phyloP scores from a whole-genome alignment of 441 rosid genomes.

The Populus tomentosa region DNA sequence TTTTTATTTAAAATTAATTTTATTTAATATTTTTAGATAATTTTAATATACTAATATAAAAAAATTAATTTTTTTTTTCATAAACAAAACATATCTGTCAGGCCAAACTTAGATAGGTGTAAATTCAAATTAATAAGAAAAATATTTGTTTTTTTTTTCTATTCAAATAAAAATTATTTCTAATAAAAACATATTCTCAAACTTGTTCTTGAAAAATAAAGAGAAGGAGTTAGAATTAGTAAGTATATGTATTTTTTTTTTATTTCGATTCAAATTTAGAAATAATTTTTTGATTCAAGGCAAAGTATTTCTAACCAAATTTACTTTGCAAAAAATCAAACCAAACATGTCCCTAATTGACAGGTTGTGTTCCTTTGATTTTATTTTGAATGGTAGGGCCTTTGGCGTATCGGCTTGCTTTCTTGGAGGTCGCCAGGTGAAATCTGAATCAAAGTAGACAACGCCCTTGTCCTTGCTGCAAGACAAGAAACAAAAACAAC shows the following conservation, averaged over 20 bases:
- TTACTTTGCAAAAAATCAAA: background rate
- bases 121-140: background rate
- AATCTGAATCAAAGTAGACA: background rate
- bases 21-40: too few relatives aligned
- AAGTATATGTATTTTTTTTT: background rate
- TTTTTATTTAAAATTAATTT: too few relatives aligned
- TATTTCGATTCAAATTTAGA: background rate
- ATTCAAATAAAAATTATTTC: too few relatives aligned
- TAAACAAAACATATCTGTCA: too few relatives aligned
- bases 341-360: background rate
- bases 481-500: background rate
- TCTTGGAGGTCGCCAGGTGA: background rate
- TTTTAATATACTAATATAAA: too few relatives aligned
- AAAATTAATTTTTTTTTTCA: background rate
- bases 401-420: background rate
- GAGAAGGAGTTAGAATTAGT: background rate
- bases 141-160: too few relatives aligned
- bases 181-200: too few relatives aligned
- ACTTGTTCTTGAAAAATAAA: background rate
- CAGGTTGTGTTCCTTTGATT: background rate
- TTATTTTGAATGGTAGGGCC: background rate
- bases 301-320: background rate
- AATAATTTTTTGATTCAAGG: background rate
- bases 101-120: background rate
- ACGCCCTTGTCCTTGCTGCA: background rate